A percentile compares a stretch with the other conserved stretches of the same genome.
These are phyloP conservation scores for Teratosphaeria epicoccoides DNA, from an alignment of 2,329 filamentous ascomycete species.

Conservation along the genomic window DNA sequence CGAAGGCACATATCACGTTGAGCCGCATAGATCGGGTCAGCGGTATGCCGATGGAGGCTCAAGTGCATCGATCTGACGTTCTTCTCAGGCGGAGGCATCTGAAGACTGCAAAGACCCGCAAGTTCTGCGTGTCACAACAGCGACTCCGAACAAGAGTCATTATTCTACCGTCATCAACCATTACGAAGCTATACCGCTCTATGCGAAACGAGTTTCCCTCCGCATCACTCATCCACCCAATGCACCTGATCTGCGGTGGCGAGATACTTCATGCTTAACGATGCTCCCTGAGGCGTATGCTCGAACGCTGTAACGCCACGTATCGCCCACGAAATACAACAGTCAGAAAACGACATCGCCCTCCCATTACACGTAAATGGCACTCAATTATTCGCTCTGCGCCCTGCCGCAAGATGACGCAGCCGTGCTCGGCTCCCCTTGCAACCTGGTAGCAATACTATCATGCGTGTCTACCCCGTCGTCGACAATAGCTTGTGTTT, in stretches of 20 bases:
- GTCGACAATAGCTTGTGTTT: slow-evolving; percentile 1
- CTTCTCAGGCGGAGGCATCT: slow-evolving; percentile 6
- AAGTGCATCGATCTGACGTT: too few relatives aligned
- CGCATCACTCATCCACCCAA: background rate
- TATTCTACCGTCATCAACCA: background rate
- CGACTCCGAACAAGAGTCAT: background rate
- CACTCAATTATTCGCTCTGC: background rate
- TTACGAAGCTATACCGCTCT: background rate
- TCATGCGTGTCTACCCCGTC: background rate
- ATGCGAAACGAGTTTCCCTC: background rate
- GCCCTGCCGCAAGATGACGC: slow-evolving; percentile 33
- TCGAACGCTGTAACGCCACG: background rate
- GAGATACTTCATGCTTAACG: background rate
- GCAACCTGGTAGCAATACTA: background rate
- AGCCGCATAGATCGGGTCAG: slow-evolving; percentile 18
- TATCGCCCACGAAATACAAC: background rate
- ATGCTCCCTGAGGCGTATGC: background rate
- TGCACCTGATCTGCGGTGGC: background rate
- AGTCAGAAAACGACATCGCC: background rate
- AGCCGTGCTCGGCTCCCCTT: slow-evolving; percentile 6
- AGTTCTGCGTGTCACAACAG: background rate
- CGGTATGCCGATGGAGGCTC: too few relatives aligned
- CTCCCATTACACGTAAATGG: background rate
- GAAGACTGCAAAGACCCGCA: background rate
- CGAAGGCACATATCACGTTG: slow-evolving; percentile 18